Percentiles rank a stretch among this genome's conserved stretches.
These are phyloP conservation scores for Saturnispora ahearnii DNA, from an alignment of 805 yeast genomes.

Conservation along the genomic window DNA sequence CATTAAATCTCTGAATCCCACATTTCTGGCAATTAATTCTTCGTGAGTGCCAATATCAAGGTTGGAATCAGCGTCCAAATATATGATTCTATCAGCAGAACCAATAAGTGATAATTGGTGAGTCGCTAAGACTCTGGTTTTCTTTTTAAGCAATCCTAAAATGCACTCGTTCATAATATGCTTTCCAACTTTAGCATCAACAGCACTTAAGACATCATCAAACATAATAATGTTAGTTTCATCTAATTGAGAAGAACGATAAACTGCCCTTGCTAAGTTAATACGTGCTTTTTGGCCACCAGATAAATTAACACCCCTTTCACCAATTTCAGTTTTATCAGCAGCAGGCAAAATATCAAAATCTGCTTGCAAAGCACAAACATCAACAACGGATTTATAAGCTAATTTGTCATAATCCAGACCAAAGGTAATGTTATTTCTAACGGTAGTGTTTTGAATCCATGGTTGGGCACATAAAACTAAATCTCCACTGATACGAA, in stretches of 20 bases:
- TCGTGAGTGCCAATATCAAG: conserved; percentile 51
- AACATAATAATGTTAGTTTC: conserved; percentile 56
- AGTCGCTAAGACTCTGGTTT: conserved; percentile 70
- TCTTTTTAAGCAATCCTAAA: conserved; percentile 41
- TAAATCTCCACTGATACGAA: conserved; percentile 44
- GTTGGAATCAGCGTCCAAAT: conserved; percentile 53
- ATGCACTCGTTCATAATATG: conserved; percentile 67
- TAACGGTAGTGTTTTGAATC: conserved; percentile 79
- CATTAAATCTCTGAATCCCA: conserved; percentile 43
- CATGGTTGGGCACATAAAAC: conserved; percentile 51
- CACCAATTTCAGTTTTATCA: conserved; percentile 75
- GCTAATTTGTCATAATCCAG: conserved; percentile 33
- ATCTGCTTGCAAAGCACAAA: conserved; percentile 63
- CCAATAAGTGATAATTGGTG: conserved; percentile 69
- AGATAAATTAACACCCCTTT: conserved; percentile 72
- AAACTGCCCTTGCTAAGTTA: conserved; percentile 71
- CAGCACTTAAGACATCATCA: conserved; percentile 79
- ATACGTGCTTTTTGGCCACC: conserved; percentile 88
- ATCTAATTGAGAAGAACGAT: conserved; percentile 29
- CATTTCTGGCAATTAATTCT: conserved; percentile 39
- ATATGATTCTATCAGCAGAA: conserved; percentile 59
- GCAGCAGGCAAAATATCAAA: conserved; percentile 63
- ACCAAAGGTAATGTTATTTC: conserved; percentile 69
- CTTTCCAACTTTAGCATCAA: conserved; percentile 79
- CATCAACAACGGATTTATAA: conserved; percentile 46